phyloP scores from a whole-genome alignment of 164 flowering plant species.

The Hamamelis virginiana region DNA sequence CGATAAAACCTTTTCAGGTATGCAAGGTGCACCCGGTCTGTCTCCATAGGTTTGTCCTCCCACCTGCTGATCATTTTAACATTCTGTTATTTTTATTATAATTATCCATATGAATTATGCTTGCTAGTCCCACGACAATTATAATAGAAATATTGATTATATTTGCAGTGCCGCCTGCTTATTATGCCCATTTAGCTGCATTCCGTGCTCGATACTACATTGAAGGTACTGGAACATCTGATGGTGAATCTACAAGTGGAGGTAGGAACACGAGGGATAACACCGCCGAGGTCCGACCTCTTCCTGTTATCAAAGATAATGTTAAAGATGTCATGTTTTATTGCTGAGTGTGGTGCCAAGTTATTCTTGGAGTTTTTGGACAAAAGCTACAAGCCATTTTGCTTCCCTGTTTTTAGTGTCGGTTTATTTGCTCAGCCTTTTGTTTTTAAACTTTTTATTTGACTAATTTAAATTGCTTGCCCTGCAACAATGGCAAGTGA shows the following conservation, averaged over 20 bases:
- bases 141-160: too few relatives aligned
- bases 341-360: slow-evolving; percentile 36
- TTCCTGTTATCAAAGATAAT: slow-evolving; percentile 54
- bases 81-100: too few relatives aligned
- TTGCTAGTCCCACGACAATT: too few relatives aligned
- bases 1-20: slow-evolving; percentile 46
- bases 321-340: slow-evolving; percentile 80
- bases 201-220: slow-evolving; percentile 66
- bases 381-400: too few relatives aligned
- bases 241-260: slow-evolving; percentile 31
- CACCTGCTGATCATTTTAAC: too few relatives aligned
- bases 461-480: too few relatives aligned
- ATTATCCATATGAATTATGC: too few relatives aligned
- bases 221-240: slow-evolving; percentile 42
- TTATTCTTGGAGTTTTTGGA: too few relatives aligned
- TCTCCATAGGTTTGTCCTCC: slow-evolving; percentile 65
- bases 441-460: too few relatives aligned
- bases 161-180: slow-evolving; percentile 83
- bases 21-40: slow-evolving; percentile 86
- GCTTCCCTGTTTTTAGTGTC: too few relatives aligned
- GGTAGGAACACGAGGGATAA: slow-evolving; percentile 20
- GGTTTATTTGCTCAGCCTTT: too few relatives aligned
- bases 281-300: slow-evolving; percentile 13
- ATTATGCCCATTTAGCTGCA: slow-evolving; percentile 81
- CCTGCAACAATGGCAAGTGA: too few relatives aligned